Conservation (phyloP, 305 asterid species). For the Solanum hybrid region DNA sequence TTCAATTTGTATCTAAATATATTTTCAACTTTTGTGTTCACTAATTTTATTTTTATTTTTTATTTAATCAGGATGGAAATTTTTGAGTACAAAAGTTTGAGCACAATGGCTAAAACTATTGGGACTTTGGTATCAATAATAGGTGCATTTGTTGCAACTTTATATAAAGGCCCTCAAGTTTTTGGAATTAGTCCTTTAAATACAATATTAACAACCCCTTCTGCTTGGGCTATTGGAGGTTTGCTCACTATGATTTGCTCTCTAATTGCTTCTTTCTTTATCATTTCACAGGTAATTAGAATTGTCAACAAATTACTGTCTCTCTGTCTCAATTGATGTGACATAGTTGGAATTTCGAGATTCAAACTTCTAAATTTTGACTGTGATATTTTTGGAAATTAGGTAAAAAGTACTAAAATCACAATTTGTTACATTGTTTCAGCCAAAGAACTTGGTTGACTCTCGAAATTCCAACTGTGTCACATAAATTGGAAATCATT, state of each 20-base stretch:
- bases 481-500: neutral
- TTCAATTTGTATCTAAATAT: neutral
- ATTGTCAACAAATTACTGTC: neutral
- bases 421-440: too few species aligned
- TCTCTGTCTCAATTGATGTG: neutral
- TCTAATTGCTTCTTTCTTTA: slow-evolving; percentile 25
- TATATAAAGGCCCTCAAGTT: slow-evolving; percentile 42
- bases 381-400: too few species aligned
- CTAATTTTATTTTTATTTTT: neutral
- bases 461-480: neutral
- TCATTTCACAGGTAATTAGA: slow-evolving; percentile 33
- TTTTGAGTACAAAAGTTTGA: slow-evolving; percentile 20
- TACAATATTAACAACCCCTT: slow-evolving; percentile 7
- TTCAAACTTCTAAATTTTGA: neutral
- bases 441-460: neutral
- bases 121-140: slow-evolving; percentile 37
- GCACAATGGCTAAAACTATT: slow-evolving; percentile 29
- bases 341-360: neutral
- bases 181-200: slow-evolving; percentile 7
- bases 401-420: too few species aligned
- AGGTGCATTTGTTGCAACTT: slow-evolving; percentile 40
- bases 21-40: neutral
- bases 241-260: slow-evolving; percentile 32
- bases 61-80: slow-evolving; percentile 33
- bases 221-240: slow-evolving; percentile 48